Evolutionary conservation across 106 monocot genomes (phyloP).

Genomic region (Dioscorea dumetorum): DNA sequence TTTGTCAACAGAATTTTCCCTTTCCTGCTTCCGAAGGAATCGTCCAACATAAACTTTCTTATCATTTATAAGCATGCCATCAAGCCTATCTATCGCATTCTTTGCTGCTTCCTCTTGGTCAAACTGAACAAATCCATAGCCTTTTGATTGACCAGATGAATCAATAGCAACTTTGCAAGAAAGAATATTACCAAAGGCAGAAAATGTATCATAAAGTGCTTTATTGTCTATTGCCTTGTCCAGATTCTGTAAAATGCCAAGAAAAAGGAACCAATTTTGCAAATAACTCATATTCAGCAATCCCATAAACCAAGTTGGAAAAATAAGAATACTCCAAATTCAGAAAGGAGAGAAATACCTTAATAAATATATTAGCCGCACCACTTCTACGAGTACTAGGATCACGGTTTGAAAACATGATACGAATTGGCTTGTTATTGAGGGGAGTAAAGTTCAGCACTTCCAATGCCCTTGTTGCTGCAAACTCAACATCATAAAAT

Average conservation of each 20-base stretch:
- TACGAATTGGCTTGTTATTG: constrained; percentile 70
- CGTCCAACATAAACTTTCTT: constrained; percentile 87
- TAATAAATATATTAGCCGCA: constrained; percentile 77
- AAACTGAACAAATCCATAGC: constrained; percentile 92
- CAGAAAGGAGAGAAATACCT: constrained; percentile 22
- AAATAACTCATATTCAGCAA: neutral
- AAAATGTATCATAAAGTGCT: constrained; percentile 71
- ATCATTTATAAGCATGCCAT: constrained; percentile 93
- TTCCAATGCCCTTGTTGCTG: constrained; percentile 71
- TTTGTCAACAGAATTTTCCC: constrained; percentile 42
- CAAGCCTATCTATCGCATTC: constrained; percentile 69
- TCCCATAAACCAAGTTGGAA: neutral
- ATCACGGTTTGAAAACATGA: constrained; percentile 86
- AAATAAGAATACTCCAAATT: too few relatives aligned
- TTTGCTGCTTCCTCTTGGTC: constrained; percentile 74
- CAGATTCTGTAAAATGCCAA: constrained; percentile 43
- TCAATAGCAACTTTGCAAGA: constrained; percentile 89
- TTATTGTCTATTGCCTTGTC: constrained; percentile 73
- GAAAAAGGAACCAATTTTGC: neutral
- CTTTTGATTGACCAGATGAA: constrained; percentile 69
- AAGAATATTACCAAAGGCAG: constrained; percentile 73
- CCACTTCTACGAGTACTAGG: constrained; percentile 62
- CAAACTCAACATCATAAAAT: neutral
- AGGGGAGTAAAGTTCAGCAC: constrained; percentile 67
- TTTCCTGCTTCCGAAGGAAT: constrained; percentile 79